A percentile compares a stretch with the other conserved stretches of the same genome.
phyloP scores from a whole-genome alignment of 2,329 filamentous ascomycete genomes.

The Aureobasidium sp. region DNA sequence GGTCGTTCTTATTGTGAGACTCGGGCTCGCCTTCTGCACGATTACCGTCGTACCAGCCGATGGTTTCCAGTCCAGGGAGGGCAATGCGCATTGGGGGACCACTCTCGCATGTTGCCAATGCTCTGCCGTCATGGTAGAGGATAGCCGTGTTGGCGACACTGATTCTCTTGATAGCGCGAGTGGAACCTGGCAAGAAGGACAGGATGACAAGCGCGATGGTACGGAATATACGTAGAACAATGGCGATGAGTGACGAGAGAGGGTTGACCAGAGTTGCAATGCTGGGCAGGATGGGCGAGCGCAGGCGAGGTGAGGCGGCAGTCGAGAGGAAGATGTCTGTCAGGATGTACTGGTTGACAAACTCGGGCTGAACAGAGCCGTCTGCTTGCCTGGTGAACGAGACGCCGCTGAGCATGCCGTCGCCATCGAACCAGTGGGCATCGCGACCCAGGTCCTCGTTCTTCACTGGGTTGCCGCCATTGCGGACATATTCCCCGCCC shows the following conservation, averaged over 20 bases:
- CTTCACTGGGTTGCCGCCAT: constrained; percentile 59
- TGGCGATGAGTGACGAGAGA: constrained; percentile 42
- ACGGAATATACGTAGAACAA: constrained; percentile 46
- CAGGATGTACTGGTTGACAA: constrained; percentile 61
- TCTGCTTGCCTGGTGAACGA: constrained; percentile 43
- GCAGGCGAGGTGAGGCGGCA: constrained; percentile 38
- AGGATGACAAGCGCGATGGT: constrained; percentile 50
- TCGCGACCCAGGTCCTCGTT: constrained; percentile 54
- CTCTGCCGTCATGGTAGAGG: constrained; percentile 59
- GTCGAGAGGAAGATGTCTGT: constrained; percentile 57
- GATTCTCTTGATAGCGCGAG: constrained; percentile 53
- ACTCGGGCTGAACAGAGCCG: constrained; percentile 46
- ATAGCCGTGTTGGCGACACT: constrained; percentile 63
- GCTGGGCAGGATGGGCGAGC: constrained; percentile 55
- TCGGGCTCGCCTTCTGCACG: constrained; percentile 44
- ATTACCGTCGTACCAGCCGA: constrained; percentile 61
- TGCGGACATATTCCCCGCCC: constrained; percentile 64
- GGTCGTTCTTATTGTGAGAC: constrained; percentile 18
- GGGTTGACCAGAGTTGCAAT: constrained; percentile 58
- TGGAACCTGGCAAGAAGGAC: constrained; percentile 49
- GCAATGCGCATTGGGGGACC: constrained; percentile 60
- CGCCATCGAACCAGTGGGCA: constrained; percentile 67
- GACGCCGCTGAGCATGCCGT: constrained; percentile 65
- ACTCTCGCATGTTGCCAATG: constrained; percentile 62
- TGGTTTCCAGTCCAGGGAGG: constrained; percentile 55